Evolutionary conservation across 768 basidiomycete species (phyloP), one percentile per base, ranked within the genome.

Genomic region (Termitomyces sp.): DNA sequence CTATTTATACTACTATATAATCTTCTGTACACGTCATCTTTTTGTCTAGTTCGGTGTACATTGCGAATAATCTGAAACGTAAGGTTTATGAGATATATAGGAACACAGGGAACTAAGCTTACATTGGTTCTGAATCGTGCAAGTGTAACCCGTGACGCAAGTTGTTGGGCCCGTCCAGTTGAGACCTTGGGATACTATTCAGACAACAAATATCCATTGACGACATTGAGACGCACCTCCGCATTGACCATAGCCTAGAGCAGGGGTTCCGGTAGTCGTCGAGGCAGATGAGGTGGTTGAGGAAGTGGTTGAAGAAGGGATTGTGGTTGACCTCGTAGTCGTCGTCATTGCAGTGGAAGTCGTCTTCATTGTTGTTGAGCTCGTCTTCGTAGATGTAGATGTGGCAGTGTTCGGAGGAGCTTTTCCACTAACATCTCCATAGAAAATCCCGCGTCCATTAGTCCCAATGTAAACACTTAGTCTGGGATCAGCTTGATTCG

Each of bases 381-480:
- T 69, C 1, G 70, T 52, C 5, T 50, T 47, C 16, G 56, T 54
- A 40, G 64, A 63, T 23, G 68, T 64, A 16, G 67, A 57, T 8
- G 72, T 59, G 5, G 70, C 61, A 4, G 65, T 63, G 2, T 69
- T 73, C 28, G 73, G 28, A 46, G 74, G 71, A 32, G 71, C 65
- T 26, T 68, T 33, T 33, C 73, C 75, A 58, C 65, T 67, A 12
- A 68, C 62, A 61, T 82, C 79, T 0, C 79, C 82, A 61, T 77
- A 83, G 68, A 82, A 84, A 47, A 78, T 80, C 16, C 83, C 83
- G 35, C 84, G 79, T 28, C 83, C 84, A 63, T 85, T 84, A 5
- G 83, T 86, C 5, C 83, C 83, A 41, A 85, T 77, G 61, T 86
- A 86, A 0, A 83, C 82, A 10, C 84, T 84, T 57, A n/a, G 40